Evolutionary conservation across 108 stramenopile species (phyloP), one percentile per base, ranked within the genome.

Genomic region (Asterionellopsis glacialis): DNA sequence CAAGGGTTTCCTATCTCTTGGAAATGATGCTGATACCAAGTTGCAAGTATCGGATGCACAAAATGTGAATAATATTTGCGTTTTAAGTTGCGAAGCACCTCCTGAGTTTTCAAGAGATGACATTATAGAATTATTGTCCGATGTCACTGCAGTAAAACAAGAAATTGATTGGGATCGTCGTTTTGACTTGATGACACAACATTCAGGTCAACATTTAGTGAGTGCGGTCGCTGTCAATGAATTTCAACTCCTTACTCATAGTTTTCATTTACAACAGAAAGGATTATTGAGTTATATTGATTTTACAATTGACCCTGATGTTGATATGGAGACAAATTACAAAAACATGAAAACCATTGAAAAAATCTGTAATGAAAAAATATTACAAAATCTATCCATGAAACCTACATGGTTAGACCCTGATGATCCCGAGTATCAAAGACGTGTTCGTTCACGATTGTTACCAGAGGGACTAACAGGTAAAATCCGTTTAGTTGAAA

Each of bases 171-270:
- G 69, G 69, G 69, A 57, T 19, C 40, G 69, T 26, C 25, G 69
- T 19, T 49, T 19, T 15, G 69, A 63, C 40, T 63, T 63, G 53
- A 63, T 63, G 61, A 27, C 53, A 2, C 63, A 64, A 55, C 69
- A 70, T 45, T 64, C 69, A 43, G 69, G 49, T 14, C 69, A 70
- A 53, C 69, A 70, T 55, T 53, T 70, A 38, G 19, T 55, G 53
- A 56, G 26, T 24, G 69, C 69, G n/a, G 63, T 64, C 13, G 62
- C 63, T 26, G 33, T 62, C 26, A 21, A 21, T 41, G 39, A 61
- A 11, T 62, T 41, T 0, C 40, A 41, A 3, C 26, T 48, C 2
- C 24, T 27, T 23, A 64, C 61, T 10, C 55, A 41, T 54, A 55
- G 41, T 28, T 39, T 63, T 22, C 10, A 18, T 25, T 28, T 52